Conservation (phyloP, 2,329 filamentous ascomycete species). For the Cladobotryum mycophilum region DNA sequence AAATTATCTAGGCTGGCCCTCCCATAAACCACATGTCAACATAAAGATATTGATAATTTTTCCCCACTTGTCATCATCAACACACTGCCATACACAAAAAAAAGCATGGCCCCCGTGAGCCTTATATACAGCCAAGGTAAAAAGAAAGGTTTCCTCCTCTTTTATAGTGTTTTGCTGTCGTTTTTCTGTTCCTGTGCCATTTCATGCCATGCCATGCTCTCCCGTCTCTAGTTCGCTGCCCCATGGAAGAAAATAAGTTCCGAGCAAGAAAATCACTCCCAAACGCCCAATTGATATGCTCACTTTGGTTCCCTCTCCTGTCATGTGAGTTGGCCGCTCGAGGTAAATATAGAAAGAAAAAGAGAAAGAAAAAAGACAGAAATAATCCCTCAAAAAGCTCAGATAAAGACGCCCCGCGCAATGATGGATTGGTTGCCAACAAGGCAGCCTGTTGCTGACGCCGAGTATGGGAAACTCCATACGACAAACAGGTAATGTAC, state of each 20-base stretch:
- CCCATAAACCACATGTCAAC: not conserved
- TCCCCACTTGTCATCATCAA: not conserved
- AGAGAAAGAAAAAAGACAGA: not conserved
- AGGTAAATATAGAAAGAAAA: not conserved
- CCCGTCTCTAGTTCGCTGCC: too few species aligned
- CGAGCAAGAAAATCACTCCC: not conserved
- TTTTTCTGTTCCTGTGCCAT: too few species aligned
- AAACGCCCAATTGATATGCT: conserved; percentile 10
- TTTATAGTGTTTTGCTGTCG: too few species aligned
- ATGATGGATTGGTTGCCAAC: conserved; percentile 9
- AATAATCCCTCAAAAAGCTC: not conserved
- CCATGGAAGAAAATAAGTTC: too few species aligned
- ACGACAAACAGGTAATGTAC: conserved; percentile 7
- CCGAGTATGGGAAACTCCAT: conserved; percentile 7
- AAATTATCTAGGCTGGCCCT: too few species aligned
- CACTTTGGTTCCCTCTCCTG: conserved; percentile 2
- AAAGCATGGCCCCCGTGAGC: too few species aligned
- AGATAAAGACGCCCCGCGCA: conserved; percentile 8
- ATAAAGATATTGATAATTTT: not conserved
- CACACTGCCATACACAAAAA: not conserved
- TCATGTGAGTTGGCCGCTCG: conserved; percentile 2
- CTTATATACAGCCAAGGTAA: too few species aligned
- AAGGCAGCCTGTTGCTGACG: conserved; percentile 2
- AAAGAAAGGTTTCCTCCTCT: too few species aligned
- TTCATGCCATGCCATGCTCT: too few species aligned